Evolutionary conservation across 2,329 filamentous ascomycete species (phyloP).

Genomic region (Ophiostoma novo-ulmi): DNA sequence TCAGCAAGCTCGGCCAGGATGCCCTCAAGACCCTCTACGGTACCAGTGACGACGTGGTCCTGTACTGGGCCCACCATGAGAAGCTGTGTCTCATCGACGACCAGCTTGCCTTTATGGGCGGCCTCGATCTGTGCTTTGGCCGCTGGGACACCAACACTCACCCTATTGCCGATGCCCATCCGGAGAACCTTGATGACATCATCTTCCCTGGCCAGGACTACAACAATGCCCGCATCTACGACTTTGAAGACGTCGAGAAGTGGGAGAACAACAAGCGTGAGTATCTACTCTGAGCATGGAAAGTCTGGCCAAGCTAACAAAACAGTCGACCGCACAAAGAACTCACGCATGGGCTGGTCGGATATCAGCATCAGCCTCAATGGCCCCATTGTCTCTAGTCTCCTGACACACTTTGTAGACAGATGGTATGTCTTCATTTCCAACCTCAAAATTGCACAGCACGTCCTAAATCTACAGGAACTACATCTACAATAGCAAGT

Average conservation of each 20-base stretch:
- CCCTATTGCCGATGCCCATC: slow-evolving; percentile 77
- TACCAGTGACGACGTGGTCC: slow-evolving; percentile 69
- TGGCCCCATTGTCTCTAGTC: slow-evolving; percentile 69
- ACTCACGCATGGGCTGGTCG: slow-evolving; percentile 87
- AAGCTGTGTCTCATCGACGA: slow-evolving; percentile 81
- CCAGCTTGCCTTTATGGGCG: slow-evolving; percentile 82
- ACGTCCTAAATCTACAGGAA: slow-evolving; percentile 48
- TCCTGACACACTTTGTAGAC: slow-evolving; percentile 74
- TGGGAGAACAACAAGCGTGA: slow-evolving; percentile 76
- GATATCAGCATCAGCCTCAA: slow-evolving; percentile 74
- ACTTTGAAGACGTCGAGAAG: slow-evolving; percentile 70
- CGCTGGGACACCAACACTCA: slow-evolving; percentile 86
- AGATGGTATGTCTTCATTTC: slow-evolving; percentile 54
- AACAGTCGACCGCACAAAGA: slow-evolving; percentile 66
- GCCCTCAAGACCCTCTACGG: slow-evolving; percentile 76
- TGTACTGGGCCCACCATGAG: slow-evolving; percentile 93
- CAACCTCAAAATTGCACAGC: neutral
- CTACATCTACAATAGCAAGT: slow-evolving; percentile 82
- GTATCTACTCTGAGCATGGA: slow-evolving; percentile 24
- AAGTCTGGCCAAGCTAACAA: neutral
- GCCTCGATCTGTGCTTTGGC: slow-evolving; percentile 80
- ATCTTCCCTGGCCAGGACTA: slow-evolving; percentile 88
- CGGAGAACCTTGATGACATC: slow-evolving; percentile 66
- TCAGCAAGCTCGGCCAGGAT: slow-evolving; percentile 64
- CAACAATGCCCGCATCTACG: slow-evolving; percentile 81